Percentiles rank a stretch among this genome's conserved stretches.
These are phyloP conservation scores for Pseudogymnoascus sp. DNA, from an alignment of 2,329 filamentous ascomycete species.

Conservation along the genomic window DNA sequence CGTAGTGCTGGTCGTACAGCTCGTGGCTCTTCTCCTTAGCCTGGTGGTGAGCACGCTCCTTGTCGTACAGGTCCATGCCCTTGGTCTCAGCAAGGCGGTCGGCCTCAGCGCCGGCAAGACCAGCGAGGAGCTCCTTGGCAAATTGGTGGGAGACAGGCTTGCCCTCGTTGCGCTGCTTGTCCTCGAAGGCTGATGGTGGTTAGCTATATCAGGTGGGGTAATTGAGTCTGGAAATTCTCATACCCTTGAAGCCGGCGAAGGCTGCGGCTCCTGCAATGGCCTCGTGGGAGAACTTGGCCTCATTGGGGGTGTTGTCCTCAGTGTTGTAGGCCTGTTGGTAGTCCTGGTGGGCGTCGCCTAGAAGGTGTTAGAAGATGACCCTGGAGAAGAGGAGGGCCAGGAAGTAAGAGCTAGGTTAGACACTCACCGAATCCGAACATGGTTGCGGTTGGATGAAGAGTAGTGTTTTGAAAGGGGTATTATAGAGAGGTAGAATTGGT, in stretches of 20 bases:
- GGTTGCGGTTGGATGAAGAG: neutral
- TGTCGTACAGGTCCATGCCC: slow-evolving; percentile 54
- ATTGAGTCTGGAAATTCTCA: neutral
- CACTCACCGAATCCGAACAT: slow-evolving; percentile 6
- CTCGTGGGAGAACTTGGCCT: slow-evolving; percentile 65
- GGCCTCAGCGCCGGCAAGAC: slow-evolving; percentile 65
- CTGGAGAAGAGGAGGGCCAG: neutral
- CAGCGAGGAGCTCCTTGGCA: slow-evolving; percentile 70
- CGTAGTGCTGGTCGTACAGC: slow-evolving; percentile 58
- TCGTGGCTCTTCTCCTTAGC: slow-evolving; percentile 51
- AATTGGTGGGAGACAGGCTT: slow-evolving; percentile 65
- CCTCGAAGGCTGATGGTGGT: slow-evolving; percentile 50
- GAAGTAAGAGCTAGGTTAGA: neutral
- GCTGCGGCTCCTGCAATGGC: slow-evolving; percentile 66
- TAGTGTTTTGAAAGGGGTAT: neutral
- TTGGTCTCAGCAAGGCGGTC: slow-evolving; percentile 69
- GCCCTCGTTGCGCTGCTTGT: slow-evolving; percentile 64
- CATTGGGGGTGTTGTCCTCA: slow-evolving; percentile 31
- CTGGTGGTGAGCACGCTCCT: slow-evolving; percentile 50
- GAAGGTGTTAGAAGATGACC: neutral
- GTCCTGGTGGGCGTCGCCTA: slow-evolving; percentile 37
- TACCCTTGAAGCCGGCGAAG: slow-evolving; percentile 68
- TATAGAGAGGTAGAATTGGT: neutral
- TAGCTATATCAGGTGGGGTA: neutral
- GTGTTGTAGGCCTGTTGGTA: slow-evolving; percentile 39